Percentiles rank a stretch among this genome's conserved stretches.
Conservation (phyloP, 371 early-diverging fungal genomes). For the Entomophthora muscae region DNA sequence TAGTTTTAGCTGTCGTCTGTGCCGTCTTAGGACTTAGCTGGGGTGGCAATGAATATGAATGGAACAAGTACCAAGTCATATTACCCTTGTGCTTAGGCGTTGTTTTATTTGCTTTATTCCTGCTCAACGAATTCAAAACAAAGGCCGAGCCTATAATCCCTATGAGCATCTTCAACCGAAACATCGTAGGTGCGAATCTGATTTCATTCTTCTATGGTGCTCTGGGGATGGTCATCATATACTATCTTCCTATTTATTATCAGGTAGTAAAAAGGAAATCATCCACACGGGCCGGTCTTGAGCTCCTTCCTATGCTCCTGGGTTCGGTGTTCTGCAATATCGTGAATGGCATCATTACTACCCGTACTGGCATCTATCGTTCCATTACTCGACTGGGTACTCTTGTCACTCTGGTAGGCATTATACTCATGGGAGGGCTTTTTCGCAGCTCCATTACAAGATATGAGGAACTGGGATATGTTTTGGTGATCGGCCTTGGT, state of each 20-base stretch:
- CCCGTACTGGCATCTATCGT: conserved; percentile 19
- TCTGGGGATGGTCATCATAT: conserved; percentile 27
- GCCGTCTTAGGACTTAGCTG: conserved; percentile 38
- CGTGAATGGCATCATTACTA: conserved; percentile 15
- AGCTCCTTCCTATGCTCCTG: conserved; percentile 35
- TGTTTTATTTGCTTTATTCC: conserved; percentile 24
- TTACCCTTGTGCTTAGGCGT: conserved; percentile 23
- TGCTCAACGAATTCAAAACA: conserved; percentile 30
- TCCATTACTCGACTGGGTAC: conserved; percentile 23
- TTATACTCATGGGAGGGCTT: not conserved
- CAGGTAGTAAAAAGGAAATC: conserved; percentile 33
- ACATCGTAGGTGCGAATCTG: conserved; percentile 22
- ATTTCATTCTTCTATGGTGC: conserved; percentile 26
- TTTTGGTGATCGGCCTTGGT: conserved; percentile 28
- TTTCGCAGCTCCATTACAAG: not conserved
- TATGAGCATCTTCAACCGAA: conserved; percentile 22
- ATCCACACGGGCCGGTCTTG: conserved; percentile 35
- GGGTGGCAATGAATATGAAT: conserved; percentile 36
- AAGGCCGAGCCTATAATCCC: conserved; percentile 37
- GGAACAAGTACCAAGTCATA: conserved; percentile 26
- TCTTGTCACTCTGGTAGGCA: conserved; percentile 21
- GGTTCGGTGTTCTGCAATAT: conserved; percentile 15
- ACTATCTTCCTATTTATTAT: conserved; percentile 31
- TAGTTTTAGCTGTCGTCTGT: conserved; percentile 7
- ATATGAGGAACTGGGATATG: conserved; percentile 20